Conservation (phyloP, 2,329 filamentous ascomycete species). For the Lasiodiplodia sp. region DNA sequence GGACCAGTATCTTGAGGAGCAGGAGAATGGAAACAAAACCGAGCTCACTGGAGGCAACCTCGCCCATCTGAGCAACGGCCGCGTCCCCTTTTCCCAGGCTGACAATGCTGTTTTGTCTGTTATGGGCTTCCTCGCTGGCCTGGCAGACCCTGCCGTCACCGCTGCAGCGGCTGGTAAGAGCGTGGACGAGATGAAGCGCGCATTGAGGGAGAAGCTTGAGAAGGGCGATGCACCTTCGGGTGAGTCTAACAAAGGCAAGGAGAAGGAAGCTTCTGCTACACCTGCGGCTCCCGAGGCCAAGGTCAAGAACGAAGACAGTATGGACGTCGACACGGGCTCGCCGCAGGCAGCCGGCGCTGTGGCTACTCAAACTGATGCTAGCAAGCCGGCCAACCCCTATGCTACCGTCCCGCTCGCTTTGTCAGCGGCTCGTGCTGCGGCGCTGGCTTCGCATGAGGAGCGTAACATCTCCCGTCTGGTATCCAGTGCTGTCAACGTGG, state of each 20-base stretch:
- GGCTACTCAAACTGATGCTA: not conserved
- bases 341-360: conserved; percentile 51
- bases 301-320: conserved; percentile 63
- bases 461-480: conserved; percentile 95
- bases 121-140: conserved; percentile 88
- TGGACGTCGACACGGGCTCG: conserved; percentile 65
- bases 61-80: conserved; percentile 73
- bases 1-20: conserved; percentile 91
- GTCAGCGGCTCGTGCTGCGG: conserved; percentile 84
- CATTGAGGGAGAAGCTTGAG: conserved; percentile 80
- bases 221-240: conserved; percentile 54
- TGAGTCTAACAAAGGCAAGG: conserved; percentile 60
- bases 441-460: conserved; percentile 93
- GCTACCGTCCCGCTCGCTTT: conserved; percentile 85
- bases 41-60: conserved; percentile 47
- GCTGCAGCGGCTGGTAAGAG: conserved; percentile 90
- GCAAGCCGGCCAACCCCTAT: conserved; percentile 49
- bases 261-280: conserved; percentile 58
- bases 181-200: conserved; percentile 83
- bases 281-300: conserved; percentile 57
- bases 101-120: conserved; percentile 98
- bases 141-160: conserved; percentile 88
- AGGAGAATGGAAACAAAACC: conserved; percentile 53
- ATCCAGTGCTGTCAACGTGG: conserved; percentile 88
- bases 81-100: conserved; percentile 86